Percentiles rank a stretch among this genome's conserved stretches.
Conservation (phyloP, 2,329 filamentous ascomycete species). For the Fusarium euwallaceae region DNA sequence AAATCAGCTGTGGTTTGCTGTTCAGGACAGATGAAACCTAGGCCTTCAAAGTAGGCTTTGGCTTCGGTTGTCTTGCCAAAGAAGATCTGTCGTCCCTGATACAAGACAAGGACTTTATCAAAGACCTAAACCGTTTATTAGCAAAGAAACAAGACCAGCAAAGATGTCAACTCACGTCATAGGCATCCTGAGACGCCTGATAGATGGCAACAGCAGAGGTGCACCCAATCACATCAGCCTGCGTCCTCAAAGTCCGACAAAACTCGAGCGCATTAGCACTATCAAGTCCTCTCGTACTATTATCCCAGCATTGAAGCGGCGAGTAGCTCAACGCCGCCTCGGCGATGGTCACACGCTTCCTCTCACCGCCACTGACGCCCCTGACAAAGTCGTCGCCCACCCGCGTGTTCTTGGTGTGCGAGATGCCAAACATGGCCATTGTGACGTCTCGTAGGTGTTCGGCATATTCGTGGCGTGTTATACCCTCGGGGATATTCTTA, state of each 20-base stretch:
- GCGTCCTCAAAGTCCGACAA: conserved; percentile 69
- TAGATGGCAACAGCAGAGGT: conserved; percentile 75
- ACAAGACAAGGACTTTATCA: conserved; percentile 76
- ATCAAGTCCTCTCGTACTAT: conserved; percentile 74
- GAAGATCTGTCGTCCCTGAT: conserved; percentile 76
- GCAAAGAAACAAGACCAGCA: fast-evolving
- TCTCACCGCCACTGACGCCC: conserved; percentile 65
- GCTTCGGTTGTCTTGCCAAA: conserved; percentile 46
- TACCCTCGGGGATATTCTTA: conserved; percentile 68
- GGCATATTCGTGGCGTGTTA: conserved; percentile 64
- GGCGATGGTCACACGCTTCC: conserved; percentile 57
- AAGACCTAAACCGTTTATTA: conserved; percentile 58
- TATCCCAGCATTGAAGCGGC: conserved; percentile 78
- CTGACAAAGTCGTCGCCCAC: conserved; percentile 80
- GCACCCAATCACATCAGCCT: conserved; percentile 70
- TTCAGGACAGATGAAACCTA: conserved; percentile 69
- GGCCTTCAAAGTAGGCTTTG: conserved; percentile 45
- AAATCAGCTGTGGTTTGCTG: conserved; percentile 79
- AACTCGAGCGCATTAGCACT: conserved; percentile 76
- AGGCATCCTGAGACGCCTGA: conserved; percentile 64
- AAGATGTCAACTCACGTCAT: conserved; percentile 40
- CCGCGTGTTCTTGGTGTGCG: conserved; percentile 75
- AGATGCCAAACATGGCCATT: conserved; percentile 79
- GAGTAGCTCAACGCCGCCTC: conserved; percentile 51
- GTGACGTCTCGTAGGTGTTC: conserved; percentile 75